Evolutionary conservation across 768 basidiomycete genomes (phyloP).

Genomic region (Termitomyces sp.): DNA sequence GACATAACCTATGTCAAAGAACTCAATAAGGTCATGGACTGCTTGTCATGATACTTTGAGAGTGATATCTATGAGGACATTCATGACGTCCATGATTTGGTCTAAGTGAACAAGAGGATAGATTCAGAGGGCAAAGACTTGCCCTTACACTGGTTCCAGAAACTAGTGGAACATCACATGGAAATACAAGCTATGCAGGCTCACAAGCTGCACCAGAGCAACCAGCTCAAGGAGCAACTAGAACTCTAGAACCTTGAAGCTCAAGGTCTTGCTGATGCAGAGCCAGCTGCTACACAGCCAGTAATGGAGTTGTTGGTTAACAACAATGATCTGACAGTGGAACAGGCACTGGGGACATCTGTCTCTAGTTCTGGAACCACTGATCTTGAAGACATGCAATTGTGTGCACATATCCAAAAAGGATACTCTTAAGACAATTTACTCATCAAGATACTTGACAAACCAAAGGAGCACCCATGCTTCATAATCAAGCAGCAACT

Average conservation of each 20-base stretch:
- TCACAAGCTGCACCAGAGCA: not conserved
- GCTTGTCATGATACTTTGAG: no score
- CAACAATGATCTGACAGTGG: not conserved
- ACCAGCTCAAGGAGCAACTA: not conserved
- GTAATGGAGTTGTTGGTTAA: no score
- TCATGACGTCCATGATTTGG: not conserved
- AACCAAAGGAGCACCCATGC: no score
- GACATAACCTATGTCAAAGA: no score
- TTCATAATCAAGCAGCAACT: no score
- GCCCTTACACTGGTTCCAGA: not conserved
- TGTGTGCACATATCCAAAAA: not conserved
- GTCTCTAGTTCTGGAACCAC: not conserved
- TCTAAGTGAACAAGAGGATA: not conserved
- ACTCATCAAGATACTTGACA: not conserved
- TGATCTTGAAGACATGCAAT: not conserved
- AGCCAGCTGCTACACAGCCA: no score
- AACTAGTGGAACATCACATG: not conserved
- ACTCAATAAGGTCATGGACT: no score
- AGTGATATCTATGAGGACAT: not conserved
- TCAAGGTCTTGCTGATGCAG: not conserved
- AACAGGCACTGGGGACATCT: not conserved
- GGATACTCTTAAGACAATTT: not conserved
- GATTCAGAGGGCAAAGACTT: not conserved
- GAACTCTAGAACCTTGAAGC: not conserved
- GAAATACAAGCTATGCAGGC: no score